Base-by-base conservation (phyloP, 2,329 filamentous ascomycete genomes). In the Xylaria multiplex region DNA sequence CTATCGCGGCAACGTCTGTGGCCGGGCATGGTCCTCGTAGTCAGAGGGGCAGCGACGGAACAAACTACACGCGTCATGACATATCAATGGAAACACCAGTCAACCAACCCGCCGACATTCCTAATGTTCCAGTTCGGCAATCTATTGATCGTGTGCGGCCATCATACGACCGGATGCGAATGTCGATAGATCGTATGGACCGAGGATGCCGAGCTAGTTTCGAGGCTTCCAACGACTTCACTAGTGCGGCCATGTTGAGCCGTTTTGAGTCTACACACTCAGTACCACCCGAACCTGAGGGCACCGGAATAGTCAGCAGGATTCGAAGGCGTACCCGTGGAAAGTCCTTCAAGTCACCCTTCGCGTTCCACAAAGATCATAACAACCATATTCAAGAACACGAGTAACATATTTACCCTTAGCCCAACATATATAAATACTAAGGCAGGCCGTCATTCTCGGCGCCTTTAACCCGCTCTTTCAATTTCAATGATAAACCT, bases 11-110 rank as follows among this genome's bases (percentile, higher is more conserved):
- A 16, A 86, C 88, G 52, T 88, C 88, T 50, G 66, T 74, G 24
- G 70, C 72, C 2, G 95, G 91, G 37, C 91, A 96, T 77, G 95
- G 89, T 69, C 83, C 93, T 70, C 90, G 90, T 57, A 96, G 92
- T 74, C 93, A 97, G 76, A 96, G 95, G 73, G 93, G 93, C 67
- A 97, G 94, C 80, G 94, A 97, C 79, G 95, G 93, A 67, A 97
- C 96, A 56, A 94, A 96, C 73, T 96, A 93, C 78, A 96, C 93
- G 24, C 82, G 85, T 56, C 87, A 88, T 72, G 86, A 89, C 67
- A 81, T 84, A 71, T 90, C 90, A 16, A 77, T 88, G 70, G 90
- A 91, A 65, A 77, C 81, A 56, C 76, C 78, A 19, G 72, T 75
- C 7, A 62, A 66, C n/a, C 73, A 74, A 43, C 72, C 74, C 6